phyloP scores from a whole-genome alignment of 257 asterid genomes.

The Penstemon eatonii region DNA sequence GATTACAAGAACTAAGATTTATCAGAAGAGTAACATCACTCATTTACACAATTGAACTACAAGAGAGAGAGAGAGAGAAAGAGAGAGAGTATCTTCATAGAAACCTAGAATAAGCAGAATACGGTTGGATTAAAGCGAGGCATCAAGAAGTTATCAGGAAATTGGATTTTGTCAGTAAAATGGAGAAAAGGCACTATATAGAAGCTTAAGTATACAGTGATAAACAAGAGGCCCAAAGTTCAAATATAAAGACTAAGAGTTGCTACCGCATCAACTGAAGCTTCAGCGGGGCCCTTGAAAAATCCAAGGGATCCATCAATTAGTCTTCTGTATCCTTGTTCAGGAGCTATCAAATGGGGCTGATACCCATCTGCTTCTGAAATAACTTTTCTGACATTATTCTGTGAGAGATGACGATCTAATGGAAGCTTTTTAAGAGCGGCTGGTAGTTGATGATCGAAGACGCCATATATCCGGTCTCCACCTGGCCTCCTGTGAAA shows the following conservation, averaged over 20 bases:
- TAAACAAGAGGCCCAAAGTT: conserved; percentile 16
- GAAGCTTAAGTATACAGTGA: background rate
- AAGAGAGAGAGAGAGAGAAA: background rate
- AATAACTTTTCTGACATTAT: conserved; percentile 79
- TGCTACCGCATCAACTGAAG: conserved; percentile 93
- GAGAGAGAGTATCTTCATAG: background rate
- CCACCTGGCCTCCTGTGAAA: conserved; percentile 93
- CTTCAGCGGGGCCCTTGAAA: conserved; percentile 98
- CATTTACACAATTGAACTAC: background rate
- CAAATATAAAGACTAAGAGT: conserved; percentile 20
- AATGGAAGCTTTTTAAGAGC: conserved; percentile 96
- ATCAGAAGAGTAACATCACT: background rate
- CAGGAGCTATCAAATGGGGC: conserved; percentile 97
- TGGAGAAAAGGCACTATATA: background rate
- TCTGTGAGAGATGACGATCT: conserved; percentile 91
- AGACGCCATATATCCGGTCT: conserved; percentile 82
- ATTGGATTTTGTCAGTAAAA: conserved; percentile 5
- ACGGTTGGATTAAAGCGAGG: background rate
- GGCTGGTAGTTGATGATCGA: conserved; percentile 91
- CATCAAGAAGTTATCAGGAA: conserved; percentile 11
- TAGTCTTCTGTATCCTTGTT: conserved; percentile 94
- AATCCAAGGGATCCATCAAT: conserved; percentile 95
- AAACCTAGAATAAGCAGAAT: background rate
- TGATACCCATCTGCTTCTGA: conserved; percentile 98
- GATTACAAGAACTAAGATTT: background rate